These are phyloP conservation scores for Ophiocordyceps polyrhachis-furcata DNA, from an alignment of 2,329 filamentous ascomycete genomes.

Conservation along the genomic window DNA sequence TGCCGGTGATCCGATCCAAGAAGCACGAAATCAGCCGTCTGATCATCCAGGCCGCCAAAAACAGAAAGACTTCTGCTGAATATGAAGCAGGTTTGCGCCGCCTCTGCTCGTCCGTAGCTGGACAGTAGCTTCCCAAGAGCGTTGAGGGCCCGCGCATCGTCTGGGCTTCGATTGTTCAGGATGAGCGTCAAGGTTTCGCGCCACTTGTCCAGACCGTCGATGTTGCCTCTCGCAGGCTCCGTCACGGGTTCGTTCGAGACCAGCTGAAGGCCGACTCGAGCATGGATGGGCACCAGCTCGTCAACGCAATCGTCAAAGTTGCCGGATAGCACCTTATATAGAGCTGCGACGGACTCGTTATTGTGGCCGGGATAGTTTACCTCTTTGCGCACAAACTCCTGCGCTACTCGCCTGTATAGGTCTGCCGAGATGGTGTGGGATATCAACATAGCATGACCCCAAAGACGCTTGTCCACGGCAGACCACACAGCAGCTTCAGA, in stretches of 20 bases:
- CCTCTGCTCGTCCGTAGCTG: conserved; percentile 74
- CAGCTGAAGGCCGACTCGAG: conserved; percentile 79
- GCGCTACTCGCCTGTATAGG: conserved; percentile 80
- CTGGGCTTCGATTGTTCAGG: conserved; percentile 68
- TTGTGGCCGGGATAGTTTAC: conserved; percentile 65
- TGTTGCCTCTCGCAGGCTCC: conserved; percentile 47
- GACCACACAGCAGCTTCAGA: conserved; percentile 85
- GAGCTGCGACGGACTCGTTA: conserved; percentile 71
- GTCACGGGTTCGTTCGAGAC: conserved; percentile 53
- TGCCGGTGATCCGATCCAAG: conserved; percentile 68
- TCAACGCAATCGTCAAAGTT: conserved; percentile 91
- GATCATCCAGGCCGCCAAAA: conserved; percentile 71
- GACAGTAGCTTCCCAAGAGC: conserved; percentile 67
- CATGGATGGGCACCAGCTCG: conserved; percentile 83
- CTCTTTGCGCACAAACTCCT: conserved; percentile 91
- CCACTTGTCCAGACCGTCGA: conserved; percentile 86
- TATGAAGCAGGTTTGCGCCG: conserved; percentile 84
- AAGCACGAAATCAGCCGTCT: conserved; percentile 59
- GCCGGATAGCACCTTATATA: conserved; percentile 87
- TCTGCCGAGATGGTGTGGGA: conserved; percentile 60
- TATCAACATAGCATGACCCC: conserved; percentile 91
- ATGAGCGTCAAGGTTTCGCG: conserved; percentile 74
- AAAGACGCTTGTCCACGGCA: conserved; percentile 80
- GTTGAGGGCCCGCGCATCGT: conserved; percentile 60
- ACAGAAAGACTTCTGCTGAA: conserved; percentile 56